These are phyloP conservation scores for Termitomyces sp. DNA, from an alignment of 768 basidiomycete genomes.

Conservation along the genomic window DNA sequence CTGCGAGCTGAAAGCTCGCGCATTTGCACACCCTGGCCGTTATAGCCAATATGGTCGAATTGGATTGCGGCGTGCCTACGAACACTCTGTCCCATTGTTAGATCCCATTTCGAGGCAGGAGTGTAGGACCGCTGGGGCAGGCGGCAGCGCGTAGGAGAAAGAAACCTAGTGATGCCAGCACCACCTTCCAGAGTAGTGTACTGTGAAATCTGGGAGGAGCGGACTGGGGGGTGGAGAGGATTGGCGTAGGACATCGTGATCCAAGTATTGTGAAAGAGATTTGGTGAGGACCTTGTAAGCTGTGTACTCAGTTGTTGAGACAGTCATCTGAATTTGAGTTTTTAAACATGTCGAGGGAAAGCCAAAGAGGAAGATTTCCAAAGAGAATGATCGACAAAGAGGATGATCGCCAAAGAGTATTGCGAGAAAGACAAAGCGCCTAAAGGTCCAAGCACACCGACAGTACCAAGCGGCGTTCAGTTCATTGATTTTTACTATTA, in stretches of 20 bases:
- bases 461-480: background rate
- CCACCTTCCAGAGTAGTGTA: conserved; percentile 30
- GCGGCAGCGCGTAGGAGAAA: conserved; percentile 31
- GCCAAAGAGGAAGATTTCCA: conserved; percentile 4
- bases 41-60: conserved; percentile 43
- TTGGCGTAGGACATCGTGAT: conserved; percentile 39
- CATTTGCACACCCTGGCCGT: too few relatives aligned
- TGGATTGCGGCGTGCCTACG: conserved; percentile 26
- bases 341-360: background rate
- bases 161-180: conserved; percentile 18
- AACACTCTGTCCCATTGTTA: conserved; percentile 18
- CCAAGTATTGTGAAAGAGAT: background rate
- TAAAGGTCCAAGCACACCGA: background rate
- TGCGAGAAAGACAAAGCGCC: background rate
- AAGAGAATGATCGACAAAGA: too few relatives aligned
- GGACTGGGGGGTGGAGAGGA: conserved; percentile 42
- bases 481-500: background rate
- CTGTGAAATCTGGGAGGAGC: conserved; percentile 23
- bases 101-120: conserved; percentile 25
- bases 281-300: background rate
- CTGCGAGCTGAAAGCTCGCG: conserved; percentile 41
- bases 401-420: background rate
- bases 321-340: too few relatives aligned
- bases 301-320: background rate
- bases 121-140: conserved; percentile 33